Conservation (phyloP, 2,329 filamentous ascomycete genomes). For the Geoglossum cookeanum region DNA sequence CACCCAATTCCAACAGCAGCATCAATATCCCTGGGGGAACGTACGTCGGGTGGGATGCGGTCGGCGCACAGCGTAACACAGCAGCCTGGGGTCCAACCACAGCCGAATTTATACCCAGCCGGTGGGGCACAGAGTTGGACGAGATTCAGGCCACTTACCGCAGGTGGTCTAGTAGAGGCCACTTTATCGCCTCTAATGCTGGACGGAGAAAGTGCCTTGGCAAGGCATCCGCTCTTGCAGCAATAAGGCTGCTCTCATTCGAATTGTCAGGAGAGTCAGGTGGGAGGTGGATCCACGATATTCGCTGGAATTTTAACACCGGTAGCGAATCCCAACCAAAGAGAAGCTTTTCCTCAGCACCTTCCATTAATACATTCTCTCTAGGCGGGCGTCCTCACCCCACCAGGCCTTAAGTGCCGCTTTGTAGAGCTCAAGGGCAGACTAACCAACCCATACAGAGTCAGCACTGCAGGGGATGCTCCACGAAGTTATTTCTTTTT, state of each 20-base stretch:
- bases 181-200: constrained; percentile 26
- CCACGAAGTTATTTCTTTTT: no score
- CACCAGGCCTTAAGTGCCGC: no score
- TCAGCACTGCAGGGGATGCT: no score
- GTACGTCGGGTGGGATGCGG: constrained; percentile 24
- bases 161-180: constrained; percentile 19
- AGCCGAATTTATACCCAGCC: constrained; percentile 21
- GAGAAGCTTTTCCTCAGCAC: no score
- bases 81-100: constrained; percentile 17
- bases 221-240: constrained; percentile 22
- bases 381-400: no score
- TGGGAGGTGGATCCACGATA: constrained; percentile 19
- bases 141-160: constrained; percentile 20
- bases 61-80: constrained; percentile 21
- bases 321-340: constrained; percentile 11
- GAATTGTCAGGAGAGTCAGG: constrained; percentile 14
- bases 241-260: constrained; percentile 19
- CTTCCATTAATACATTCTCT: no score
- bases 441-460: no score
- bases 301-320: constrained; percentile 17
- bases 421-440: no score
- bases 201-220: constrained; percentile 23
- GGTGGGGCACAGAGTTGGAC: constrained; percentile 21
- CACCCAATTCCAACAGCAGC: background rate
- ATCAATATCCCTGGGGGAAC: constrained; percentile 20